These are phyloP conservation scores for Coemansia aciculifera DNA, from an alignment of 192 early-diverging fungal genomes.

Conservation along the genomic window DNA sequence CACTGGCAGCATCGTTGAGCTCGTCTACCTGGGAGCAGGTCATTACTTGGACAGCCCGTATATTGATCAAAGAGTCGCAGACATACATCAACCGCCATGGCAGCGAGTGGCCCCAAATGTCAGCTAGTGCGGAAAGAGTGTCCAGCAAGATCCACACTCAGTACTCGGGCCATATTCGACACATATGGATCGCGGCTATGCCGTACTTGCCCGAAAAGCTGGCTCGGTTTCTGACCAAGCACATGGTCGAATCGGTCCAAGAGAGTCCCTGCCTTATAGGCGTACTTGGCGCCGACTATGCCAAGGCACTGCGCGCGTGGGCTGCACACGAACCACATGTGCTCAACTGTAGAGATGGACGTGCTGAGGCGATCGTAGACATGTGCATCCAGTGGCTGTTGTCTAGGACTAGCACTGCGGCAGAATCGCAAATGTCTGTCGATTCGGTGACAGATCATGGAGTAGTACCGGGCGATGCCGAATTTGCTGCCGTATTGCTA, in stretches of 20 bases:
- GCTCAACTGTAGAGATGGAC: slow-evolving; percentile 29
- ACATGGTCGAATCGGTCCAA: slow-evolving; percentile 35
- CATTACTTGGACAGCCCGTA: slow-evolving; percentile 46
- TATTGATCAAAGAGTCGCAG: slow-evolving; percentile 44
- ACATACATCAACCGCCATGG: slow-evolving; percentile 39
- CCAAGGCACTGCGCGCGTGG: slow-evolving; percentile 48
- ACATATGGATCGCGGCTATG: slow-evolving; percentile 51
- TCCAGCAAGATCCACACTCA: slow-evolving; percentile 42
- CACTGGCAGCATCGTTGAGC: slow-evolving; percentile 25
- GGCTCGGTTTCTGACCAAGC: slow-evolving; percentile 34
- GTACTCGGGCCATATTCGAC: slow-evolving; percentile 39
- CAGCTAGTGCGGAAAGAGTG: slow-evolving; percentile 26
- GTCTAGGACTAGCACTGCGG: slow-evolving; percentile 10
- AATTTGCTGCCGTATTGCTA: slow-evolving; percentile 26
- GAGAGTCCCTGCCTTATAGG: slow-evolving; percentile 33
- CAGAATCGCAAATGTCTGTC: slow-evolving; percentile 39
- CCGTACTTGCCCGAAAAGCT: slow-evolving; percentile 39
- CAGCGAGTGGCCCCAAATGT: slow-evolving; percentile 33
- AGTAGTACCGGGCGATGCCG: slow-evolving; percentile 26
- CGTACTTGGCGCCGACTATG: slow-evolving; percentile 42
- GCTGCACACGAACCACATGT: slow-evolving; percentile 42
- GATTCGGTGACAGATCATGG: slow-evolving; percentile 19
- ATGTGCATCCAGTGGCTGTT: slow-evolving; percentile 33
- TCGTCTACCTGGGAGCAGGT: slow-evolving; percentile 32
- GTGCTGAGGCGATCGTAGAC: slow-evolving; percentile 24